Base-by-base conservation (phyloP, 1,139 yeast genomes). In the Sugiyamaella novakii region DNA sequence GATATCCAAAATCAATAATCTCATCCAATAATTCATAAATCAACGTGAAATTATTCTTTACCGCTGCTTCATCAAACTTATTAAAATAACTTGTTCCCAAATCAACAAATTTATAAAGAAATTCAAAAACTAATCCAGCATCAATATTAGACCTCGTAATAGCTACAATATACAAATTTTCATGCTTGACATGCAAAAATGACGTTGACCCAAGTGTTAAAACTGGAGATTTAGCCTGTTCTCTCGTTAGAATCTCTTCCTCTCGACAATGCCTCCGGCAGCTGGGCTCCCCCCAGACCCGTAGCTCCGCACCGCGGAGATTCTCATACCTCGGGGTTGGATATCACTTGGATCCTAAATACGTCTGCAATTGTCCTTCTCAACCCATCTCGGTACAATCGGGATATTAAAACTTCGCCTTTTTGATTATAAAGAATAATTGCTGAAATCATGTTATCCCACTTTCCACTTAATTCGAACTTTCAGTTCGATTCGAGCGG, bases 151-250 rank as follows among this genome's bases (percentile, higher is more conserved):
- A 83, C 54, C 98, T 76, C 1, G 95, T 80, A 15, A 91, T 92
- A 0, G 91, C 95, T 14, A 91, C 95, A 11, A 88, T 64, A 84
- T 95, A 92, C 17, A 92, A 61, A 50, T 77, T 74, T 12, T 83
- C 84, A 49, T 83, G 79, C 57, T 80, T 79, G 43, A 87, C 83
- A 62, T 89, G 91, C 41, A 89, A 76, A 64, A 91, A 92, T 0
- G 96, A 85, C 0, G 98, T 92, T 0, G 96, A 87, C 2, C 98
- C 98, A 36, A 92, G 70, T 0, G 98, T 92, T 48, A 91, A 70
- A 5, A 92, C 83, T 0, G 98, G 98, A 2, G 95, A 84, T 55
- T 86, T 75, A 25, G 74, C 71, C 59, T 77, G 19, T 34, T 19
- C 7, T 19, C n/a, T 5, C n/a, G 46, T 48, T 38, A 39, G 39